phyloP scores from a whole-genome alignment of 441 rosid genomes.

The Gossypium laxum region DNA sequence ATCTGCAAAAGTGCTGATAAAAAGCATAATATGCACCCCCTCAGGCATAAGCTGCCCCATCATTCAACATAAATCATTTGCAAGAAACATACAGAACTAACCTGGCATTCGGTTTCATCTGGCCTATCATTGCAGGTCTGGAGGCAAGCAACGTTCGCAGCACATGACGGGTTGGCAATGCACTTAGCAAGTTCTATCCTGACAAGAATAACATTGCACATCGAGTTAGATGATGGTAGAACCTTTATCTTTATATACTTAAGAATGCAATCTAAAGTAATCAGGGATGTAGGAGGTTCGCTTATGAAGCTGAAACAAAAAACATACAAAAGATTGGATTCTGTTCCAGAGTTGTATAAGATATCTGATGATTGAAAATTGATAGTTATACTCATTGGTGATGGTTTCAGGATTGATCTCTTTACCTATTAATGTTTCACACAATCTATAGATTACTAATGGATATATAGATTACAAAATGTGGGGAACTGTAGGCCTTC shows the following conservation, averaged over 20 bases:
- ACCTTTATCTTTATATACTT: background rate
- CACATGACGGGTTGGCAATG: slow-evolving; percentile 76
- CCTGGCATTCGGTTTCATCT: slow-evolving; percentile 95
- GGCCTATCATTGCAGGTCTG: slow-evolving; percentile 93
- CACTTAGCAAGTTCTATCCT: slow-evolving; percentile 91
- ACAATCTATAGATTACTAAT: background rate
- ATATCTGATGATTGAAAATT: background rate
- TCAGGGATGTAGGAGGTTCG: background rate
- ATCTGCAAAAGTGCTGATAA: slow-evolving; percentile 38
- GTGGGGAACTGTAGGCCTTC: background rate
- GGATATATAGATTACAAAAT: background rate
- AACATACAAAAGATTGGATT: background rate
- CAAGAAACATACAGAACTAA: slow-evolving; percentile 20
- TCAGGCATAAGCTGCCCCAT: background rate
- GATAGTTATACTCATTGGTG: background rate
- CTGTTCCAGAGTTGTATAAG: background rate
- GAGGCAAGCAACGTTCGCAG: slow-evolving; percentile 83
- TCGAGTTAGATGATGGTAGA: background rate
- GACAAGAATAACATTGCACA: slow-evolving; percentile 16
- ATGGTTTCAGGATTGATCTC: background rate
- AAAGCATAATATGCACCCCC: slow-evolving; percentile 6
- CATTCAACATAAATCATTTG: background rate
- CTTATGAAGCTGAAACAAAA: background rate
- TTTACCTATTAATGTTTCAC: too few relatives aligned
- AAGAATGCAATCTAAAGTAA: background rate